phyloP scores from a whole-genome alignment of 2,329 filamentous ascomycete species.

The Fusarium lateritium region DNA sequence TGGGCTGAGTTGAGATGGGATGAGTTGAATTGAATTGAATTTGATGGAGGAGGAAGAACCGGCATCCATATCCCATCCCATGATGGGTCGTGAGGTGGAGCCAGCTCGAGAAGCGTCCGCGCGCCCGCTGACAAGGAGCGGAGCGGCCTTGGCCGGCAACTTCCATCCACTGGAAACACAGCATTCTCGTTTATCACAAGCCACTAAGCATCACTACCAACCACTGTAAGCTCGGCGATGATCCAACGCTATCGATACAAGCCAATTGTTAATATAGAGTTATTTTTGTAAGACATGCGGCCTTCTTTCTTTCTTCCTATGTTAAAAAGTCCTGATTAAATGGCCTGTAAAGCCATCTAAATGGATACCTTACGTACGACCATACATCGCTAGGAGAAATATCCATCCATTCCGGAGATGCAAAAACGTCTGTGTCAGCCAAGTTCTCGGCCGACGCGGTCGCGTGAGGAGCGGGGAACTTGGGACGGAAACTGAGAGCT shows the following conservation, averaged over 20 bases:
- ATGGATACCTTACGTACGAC: too few relatives aligned
- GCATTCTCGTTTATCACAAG: conserved; percentile 14
- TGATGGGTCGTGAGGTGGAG: conserved; percentile 22
- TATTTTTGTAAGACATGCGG: too few relatives aligned
- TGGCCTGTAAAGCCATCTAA: too few relatives aligned
- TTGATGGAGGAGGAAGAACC: conserved; percentile 20
- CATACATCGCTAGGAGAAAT: not conserved
- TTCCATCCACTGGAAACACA: conserved; percentile 31
- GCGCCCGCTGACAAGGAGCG: conserved; percentile 20
- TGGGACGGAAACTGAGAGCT: not conserved
- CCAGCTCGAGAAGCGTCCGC: conserved; percentile 7
- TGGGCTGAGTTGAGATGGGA: not conserved
- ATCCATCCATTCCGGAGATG: conserved; percentile 11
- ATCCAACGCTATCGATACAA: conserved; percentile 6
- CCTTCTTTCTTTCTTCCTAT: too few relatives aligned
- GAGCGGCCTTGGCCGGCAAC: conserved; percentile 24
- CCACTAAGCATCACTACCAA: conserved; percentile 19
- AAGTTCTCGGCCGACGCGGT: conserved; percentile 22
- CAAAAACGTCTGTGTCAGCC: conserved; percentile 5
- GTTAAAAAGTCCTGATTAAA: too few relatives aligned
- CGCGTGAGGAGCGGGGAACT: conserved; percentile 24
- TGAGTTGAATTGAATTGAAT: conserved; percentile 2
- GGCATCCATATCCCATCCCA: conserved; percentile 19
- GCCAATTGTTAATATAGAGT: conserved; percentile 1
- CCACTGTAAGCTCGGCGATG: conserved; percentile 22